A percentile compares a stretch with the other conserved stretches of the same genome.
Conservation (phyloP, 805 yeast genomes). For the Brettanomyces bruxellensis region DNA sequence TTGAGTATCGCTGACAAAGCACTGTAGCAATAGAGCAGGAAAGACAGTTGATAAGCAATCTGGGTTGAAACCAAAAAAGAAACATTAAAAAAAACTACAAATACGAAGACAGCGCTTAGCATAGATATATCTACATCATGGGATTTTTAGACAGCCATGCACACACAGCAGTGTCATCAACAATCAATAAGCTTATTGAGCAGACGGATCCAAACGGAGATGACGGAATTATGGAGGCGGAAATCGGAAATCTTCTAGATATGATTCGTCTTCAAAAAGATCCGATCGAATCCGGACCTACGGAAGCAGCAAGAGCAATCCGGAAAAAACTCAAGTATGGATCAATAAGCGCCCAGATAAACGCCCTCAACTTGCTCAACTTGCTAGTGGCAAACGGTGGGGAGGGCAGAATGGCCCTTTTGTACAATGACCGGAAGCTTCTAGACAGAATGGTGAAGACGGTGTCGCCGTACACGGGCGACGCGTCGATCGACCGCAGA, state of each 20-base stretch:
- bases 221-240: slow-evolving; percentile 30
- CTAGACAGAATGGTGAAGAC: slow-evolving; percentile 52
- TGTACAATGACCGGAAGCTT: slow-evolving; percentile 63
- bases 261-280: slow-evolving; percentile 32
- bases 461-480: slow-evolving; percentile 26
- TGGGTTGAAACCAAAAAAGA: not conserved
- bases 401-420: slow-evolving; percentile 27
- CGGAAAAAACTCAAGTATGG: slow-evolving; percentile 92
- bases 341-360: slow-evolving; percentile 47
- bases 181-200: slow-evolving; percentile 42
- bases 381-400: slow-evolving; percentile 50
- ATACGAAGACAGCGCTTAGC: not conserved
- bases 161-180: slow-evolving; percentile 62
- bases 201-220: slow-evolving; percentile 31
- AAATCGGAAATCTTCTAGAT: slow-evolving; percentile 50
- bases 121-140: slow-evolving; percentile 23
- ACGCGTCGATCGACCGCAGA: slow-evolving; percentile 22
- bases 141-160: slow-evolving; percentile 52
- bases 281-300: slow-evolving; percentile 29
- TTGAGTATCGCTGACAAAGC: no score
- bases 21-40: not conserved
- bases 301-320: slow-evolving; percentile 86
- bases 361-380: slow-evolving; percentile 54
- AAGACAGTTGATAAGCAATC: not conserved
- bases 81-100: not conserved